phyloP scores from a whole-genome alignment of 768 basidiomycete species.

The Amanita polypyramis region DNA sequence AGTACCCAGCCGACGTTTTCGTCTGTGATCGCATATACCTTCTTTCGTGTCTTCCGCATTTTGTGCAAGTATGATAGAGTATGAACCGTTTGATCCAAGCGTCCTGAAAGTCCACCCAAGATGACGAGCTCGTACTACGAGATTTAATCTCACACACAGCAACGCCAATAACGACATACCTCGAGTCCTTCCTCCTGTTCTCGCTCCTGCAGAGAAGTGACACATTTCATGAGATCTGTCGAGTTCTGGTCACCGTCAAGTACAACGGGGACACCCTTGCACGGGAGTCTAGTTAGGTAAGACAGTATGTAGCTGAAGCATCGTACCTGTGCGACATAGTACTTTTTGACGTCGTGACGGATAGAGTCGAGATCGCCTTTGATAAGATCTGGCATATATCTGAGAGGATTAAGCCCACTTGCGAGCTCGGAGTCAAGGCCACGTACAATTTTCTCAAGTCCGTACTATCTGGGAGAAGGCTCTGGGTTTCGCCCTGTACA shows the following conservation, averaged over 20 bases:
- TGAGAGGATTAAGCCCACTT: slow-evolving; percentile 16
- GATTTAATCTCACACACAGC: neutral
- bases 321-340: slow-evolving; percentile 50
- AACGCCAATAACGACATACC: slow-evolving; percentile 19
- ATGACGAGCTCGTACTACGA: slow-evolving; percentile 59
- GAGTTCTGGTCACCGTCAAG: slow-evolving; percentile 68
- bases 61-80: slow-evolving; percentile 80
- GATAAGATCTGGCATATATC: slow-evolving; percentile 76
- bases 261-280: slow-evolving; percentile 59
- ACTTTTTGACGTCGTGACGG: slow-evolving; percentile 58
- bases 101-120: slow-evolving; percentile 82
- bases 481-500: slow-evolving; percentile 16
- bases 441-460: slow-evolving; percentile 1
- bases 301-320: slow-evolving; percentile 11
- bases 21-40: slow-evolving; percentile 74
- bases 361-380: slow-evolving; percentile 94
- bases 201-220: slow-evolving; percentile 46
- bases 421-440: neutral
- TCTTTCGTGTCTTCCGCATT: slow-evolving; percentile 46
- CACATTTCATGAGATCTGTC: slow-evolving; percentile 96
- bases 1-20: slow-evolving; percentile 91
- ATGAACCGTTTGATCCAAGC: slow-evolving; percentile 91
- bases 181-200: slow-evolving; percentile 33
- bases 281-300: neutral
- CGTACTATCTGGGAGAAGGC: neutral